These are phyloP conservation scores for Toxicodendron radicans DNA, from an alignment of 345 rosid genomes.

Conservation along the genomic window DNA sequence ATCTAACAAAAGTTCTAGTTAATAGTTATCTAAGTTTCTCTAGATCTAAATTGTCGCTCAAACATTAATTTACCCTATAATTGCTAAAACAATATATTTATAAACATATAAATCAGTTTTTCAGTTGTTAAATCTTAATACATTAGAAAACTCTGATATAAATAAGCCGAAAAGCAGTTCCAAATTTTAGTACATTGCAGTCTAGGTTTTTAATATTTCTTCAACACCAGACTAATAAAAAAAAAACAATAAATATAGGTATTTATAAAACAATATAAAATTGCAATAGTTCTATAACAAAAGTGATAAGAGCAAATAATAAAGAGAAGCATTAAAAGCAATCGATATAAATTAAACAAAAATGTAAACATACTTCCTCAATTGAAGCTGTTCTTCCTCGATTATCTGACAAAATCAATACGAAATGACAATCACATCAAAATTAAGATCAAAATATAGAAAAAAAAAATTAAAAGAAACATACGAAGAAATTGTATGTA, in stretches of 20 bases:
- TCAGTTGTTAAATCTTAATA: background rate
- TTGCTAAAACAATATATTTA: no score
- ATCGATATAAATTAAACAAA: conserved; percentile 1
- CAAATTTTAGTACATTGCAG: conserved; percentile 7
- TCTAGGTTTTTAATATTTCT: background rate
- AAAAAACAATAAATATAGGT: no score
- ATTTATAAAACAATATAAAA: no score
- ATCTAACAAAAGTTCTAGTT: background rate
- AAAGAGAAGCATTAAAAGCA: background rate
- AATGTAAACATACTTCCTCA: conserved; percentile 55
- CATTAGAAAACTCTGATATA: background rate
- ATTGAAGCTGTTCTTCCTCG: conserved; percentile 81
- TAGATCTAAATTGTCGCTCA: background rate
- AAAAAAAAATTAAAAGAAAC: background rate
- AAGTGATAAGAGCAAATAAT: background rate
- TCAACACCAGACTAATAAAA: no score
- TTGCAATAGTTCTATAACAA: background rate
- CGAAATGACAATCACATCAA: conserved; percentile 19
- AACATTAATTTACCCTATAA: no score
- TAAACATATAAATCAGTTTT: background rate
- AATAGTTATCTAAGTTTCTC: background rate
- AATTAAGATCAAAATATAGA: background rate
- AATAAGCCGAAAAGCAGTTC: background rate
- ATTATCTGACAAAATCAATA: conserved; percentile 49
- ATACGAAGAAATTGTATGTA: background rate